Percentiles rank a stretch among this genome's conserved stretches.
phyloP scores from a whole-genome alignment of 2,329 filamentous ascomycete species.

The Penicillium digitatum region DNA sequence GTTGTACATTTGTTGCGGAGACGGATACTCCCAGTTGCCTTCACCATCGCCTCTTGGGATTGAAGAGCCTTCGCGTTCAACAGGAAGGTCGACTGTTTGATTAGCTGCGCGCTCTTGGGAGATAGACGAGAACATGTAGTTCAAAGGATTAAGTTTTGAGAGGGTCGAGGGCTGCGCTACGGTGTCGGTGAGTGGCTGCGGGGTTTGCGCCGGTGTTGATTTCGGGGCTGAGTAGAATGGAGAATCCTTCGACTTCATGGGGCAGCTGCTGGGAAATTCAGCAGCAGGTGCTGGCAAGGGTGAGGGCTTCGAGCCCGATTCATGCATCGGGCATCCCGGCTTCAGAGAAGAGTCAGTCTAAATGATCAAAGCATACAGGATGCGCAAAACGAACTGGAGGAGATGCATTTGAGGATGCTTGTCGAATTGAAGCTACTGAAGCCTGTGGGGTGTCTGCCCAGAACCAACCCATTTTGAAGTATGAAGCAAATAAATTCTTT shows the following conservation, averaged over 20 bases:
- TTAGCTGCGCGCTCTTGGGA: constrained; percentile 72
- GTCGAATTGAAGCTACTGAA: constrained; percentile 47
- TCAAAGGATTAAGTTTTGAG: constrained; percentile 72
- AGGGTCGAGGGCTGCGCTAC: constrained; percentile 48
- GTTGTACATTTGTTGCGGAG: constrained; percentile 99
- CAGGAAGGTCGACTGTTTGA: constrained; percentile 71
- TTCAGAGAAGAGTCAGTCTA: constrained; percentile 35
- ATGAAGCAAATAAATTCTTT: not conserved
- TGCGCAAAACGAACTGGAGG: constrained; percentile 50
- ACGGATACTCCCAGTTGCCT: constrained; percentile 94
- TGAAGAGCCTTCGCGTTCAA: constrained; percentile 76
- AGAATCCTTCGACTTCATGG: constrained; percentile 48
- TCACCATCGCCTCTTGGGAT: constrained; percentile 77
- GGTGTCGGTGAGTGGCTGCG: constrained; percentile 29
- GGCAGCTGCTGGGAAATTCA: constrained; percentile 39
- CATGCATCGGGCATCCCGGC: constrained; percentile 69
- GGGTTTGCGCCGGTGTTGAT: constrained; percentile 30
- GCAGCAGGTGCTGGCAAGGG: constrained; percentile 29
- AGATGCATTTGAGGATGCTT: constrained; percentile 46
- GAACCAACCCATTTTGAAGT: constrained; percentile 62
- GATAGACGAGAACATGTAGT: constrained; percentile 90
- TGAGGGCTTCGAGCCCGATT: constrained; percentile 37
- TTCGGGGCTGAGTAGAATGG: constrained; percentile 44
- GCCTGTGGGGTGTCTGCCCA: constrained; percentile 56
- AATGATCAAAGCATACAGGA: not conserved